Evolutionary conservation across 306 rosid genomes (phyloP).

Genomic region (Oxytropis ochrocephala): DNA sequence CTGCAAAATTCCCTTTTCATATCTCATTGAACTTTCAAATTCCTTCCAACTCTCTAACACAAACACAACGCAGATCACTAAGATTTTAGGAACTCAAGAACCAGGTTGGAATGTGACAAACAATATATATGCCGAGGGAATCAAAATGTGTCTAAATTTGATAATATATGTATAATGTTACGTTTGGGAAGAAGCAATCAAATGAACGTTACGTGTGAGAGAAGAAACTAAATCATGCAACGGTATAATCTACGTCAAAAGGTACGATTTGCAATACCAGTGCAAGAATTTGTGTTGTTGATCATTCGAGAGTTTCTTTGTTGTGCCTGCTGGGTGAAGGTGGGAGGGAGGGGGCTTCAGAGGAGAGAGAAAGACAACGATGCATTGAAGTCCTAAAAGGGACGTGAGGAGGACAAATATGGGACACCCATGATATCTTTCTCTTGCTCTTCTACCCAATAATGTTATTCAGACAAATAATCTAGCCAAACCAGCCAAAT

Average conservation of each 20-base stretch:
- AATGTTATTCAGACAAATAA: no score
- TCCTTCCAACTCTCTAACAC: constrained; percentile 12
- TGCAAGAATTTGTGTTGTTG: constrained; percentile 21
- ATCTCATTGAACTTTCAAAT: constrained; percentile 47
- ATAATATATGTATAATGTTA: background rate
- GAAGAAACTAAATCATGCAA: constrained; percentile 23
- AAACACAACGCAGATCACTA: background rate
- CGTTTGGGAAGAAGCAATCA: constrained; percentile 5
- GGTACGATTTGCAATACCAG: constrained; percentile 4
- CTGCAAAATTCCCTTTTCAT: constrained; percentile 35
- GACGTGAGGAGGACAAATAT: background rate
- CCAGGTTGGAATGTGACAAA: constrained; percentile 13
- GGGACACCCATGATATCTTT: constrained; percentile 29
- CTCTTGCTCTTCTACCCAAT: constrained; percentile 15
- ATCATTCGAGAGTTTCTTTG: constrained; percentile 23
- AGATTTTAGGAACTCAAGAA: constrained; percentile 23
- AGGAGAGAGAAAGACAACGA: constrained; percentile 37
- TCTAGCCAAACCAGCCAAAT: no score
- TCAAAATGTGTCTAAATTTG: background rate
- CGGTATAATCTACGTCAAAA: constrained; percentile 14
- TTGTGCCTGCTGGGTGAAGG: constrained; percentile 11
- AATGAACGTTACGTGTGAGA: constrained; percentile 27
- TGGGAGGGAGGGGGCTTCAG: constrained; percentile 31
- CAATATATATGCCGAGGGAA: background rate
- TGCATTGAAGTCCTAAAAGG: constrained; percentile 20